A percentile compares a stretch with the other conserved stretches of the same genome.
phyloP scores from a whole-genome alignment of 805 yeast genomes.

The Wickerhamiella vanderwaltii region DNA sequence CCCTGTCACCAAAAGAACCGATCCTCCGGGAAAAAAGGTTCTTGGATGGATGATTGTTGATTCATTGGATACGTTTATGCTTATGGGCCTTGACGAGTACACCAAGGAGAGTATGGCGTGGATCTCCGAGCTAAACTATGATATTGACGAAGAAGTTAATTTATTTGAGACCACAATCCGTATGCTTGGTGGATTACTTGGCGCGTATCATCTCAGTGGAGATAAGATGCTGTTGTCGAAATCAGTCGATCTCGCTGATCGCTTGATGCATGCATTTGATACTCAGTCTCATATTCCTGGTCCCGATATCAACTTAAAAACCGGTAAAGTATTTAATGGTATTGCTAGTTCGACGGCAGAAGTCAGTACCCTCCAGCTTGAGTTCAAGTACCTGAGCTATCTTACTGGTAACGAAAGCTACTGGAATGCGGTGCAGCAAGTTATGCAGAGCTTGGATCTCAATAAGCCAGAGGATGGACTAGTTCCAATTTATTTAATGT shows the following conservation, averaged over 20 bases:
- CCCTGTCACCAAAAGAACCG: conserved; percentile 15
- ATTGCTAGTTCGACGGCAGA: conserved; percentile 31
- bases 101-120: conserved; percentile 31
- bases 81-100: conserved; percentile 35
- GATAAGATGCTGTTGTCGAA: conserved; percentile 28
- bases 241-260: conserved; percentile 38
- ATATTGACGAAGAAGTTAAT: conserved; percentile 42
- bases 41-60: conserved; percentile 40
- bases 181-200: conserved; percentile 40
- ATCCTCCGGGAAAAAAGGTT: conserved; percentile 16
- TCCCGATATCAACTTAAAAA: conserved; percentile 20
- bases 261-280: conserved; percentile 43
- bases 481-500: conserved; percentile 68
- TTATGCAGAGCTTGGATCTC: conserved; percentile 56
- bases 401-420: conserved; percentile 38
- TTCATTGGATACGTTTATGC: conserved; percentile 38
- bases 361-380: conserved; percentile 39
- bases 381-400: conserved; percentile 42
- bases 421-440: conserved; percentile 49
- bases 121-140: conserved; percentile 33
- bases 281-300: conserved; percentile 47
- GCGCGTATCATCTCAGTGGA: conserved; percentile 40
- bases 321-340: conserved; percentile 5
- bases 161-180: conserved; percentile 42
- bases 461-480: conserved; percentile 60